phyloP scores from a whole-genome alignment of 192 early-diverging fungal genomes.

The Coemansia guatemalensis region DNA sequence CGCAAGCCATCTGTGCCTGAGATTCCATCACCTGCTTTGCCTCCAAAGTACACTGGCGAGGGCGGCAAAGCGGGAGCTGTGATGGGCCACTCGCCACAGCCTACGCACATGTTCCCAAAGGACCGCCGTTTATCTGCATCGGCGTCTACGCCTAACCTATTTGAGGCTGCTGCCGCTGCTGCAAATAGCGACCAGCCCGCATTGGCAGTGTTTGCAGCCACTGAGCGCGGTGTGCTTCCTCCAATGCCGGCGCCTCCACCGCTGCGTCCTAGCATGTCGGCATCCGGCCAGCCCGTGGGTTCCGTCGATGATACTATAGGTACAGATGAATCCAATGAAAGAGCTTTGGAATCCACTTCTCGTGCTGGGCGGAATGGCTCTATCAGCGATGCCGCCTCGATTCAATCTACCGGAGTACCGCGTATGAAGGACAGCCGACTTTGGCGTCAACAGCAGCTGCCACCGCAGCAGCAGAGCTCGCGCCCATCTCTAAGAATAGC shows the following conservation, averaged over 20 bases:
- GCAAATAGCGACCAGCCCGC: conserved; percentile 45
- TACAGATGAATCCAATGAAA: conserved; percentile 3
- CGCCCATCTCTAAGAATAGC: conserved; percentile 44
- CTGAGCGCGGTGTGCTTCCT: conserved; percentile 48
- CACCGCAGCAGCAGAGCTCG: conserved; percentile 20
- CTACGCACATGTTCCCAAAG: conserved; percentile 10
- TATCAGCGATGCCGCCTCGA: conserved; percentile 20
- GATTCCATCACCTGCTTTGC: conserved; percentile 25
- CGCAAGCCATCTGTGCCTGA: conserved; percentile 52
- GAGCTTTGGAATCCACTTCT: not conserved
- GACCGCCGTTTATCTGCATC: conserved; percentile 50
- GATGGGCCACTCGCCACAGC: conserved; percentile 12
- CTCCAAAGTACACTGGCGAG: conserved; percentile 22
- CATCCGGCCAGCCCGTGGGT: conserved; percentile 1
- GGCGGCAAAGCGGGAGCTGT: conserved; percentile 6
- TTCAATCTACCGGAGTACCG: conserved; percentile 7
- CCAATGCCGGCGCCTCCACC: conserved; percentile 51
- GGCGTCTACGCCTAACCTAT: conserved; percentile 49
- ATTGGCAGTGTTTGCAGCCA: conserved; percentile 41
- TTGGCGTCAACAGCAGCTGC: conserved; percentile 20
- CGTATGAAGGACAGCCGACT: conserved; percentile 27
- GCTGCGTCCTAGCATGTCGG: conserved; percentile 37
- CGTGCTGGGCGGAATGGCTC: conserved; percentile 18
- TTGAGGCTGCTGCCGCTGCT: conserved; percentile 44
- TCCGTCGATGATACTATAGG: not conserved